Evolutionary conservation across 441 rosid genomes (phyloP).

Genomic region (Pelargonium australe): DNA sequence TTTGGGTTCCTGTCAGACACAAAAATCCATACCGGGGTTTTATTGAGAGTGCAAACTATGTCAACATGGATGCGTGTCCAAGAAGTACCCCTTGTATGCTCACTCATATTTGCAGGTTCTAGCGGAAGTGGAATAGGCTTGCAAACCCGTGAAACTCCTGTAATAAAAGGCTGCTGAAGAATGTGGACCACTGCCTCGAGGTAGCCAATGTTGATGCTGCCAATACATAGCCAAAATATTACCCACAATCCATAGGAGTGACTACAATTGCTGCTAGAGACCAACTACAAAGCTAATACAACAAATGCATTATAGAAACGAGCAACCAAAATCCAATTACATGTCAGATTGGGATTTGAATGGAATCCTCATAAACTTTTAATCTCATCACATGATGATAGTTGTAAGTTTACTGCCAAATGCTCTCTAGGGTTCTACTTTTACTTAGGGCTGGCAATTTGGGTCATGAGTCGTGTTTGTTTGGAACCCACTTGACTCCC

Average conservation of each 20-base stretch:
- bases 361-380: neutral
- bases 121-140: conserved; percentile 33
- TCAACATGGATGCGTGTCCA: conserved; percentile 49
- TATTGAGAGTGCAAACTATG: conserved; percentile 55
- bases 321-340: neutral
- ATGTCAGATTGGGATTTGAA: neutral
- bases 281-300: neutral
- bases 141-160: conserved; percentile 78
- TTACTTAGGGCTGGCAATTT: too few species aligned
- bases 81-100: conserved; percentile 12
- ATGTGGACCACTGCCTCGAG: conserved; percentile 63
- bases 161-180: conserved; percentile 46
- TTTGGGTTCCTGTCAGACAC: conserved; percentile 25
- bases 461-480: too few species aligned
- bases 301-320: neutral
- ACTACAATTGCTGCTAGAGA: neutral
- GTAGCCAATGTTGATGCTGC: conserved; percentile 75
- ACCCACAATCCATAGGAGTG: neutral
- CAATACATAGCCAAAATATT: conserved; percentile 4
- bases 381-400: neutral
- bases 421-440: neutral
- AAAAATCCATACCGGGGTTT: conserved; percentile 38
- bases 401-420: neutral
- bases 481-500: too few species aligned
- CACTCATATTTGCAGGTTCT: conserved; percentile 10